phyloP scores from a whole-genome alignment of 1,139 yeast genomes.

The Taphrina wiesneri region DNA sequence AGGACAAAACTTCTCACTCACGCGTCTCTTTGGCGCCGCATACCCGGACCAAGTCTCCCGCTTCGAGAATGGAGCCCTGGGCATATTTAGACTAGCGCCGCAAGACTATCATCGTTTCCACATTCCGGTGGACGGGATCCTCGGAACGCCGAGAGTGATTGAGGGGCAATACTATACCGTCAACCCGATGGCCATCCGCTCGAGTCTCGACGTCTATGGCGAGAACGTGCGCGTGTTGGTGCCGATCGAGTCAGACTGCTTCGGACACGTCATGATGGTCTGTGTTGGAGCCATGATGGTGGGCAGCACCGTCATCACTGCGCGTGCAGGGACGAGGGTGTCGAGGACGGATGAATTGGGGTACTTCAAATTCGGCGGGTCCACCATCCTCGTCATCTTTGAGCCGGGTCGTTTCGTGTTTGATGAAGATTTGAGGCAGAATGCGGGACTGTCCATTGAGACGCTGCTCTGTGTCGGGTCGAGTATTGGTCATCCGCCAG shows the following conservation, averaged over 20 bases:
- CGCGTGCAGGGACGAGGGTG: slow-evolving; percentile 60
- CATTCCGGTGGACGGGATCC: slow-evolving; percentile 72
- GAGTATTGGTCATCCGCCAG: slow-evolving; percentile 77
- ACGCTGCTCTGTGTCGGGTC: slow-evolving; percentile 87
- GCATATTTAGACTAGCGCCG: slow-evolving; percentile 86
- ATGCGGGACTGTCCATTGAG: slow-evolving; percentile 70
- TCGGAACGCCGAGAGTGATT: slow-evolving; percentile 66
- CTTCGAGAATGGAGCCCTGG: slow-evolving; percentile 62
- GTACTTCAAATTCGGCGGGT: slow-evolving; percentile 93
- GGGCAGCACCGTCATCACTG: slow-evolving; percentile 78
- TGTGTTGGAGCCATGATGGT: slow-evolving; percentile 99
- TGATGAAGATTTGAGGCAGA: slow-evolving; percentile 71
- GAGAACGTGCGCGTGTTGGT: slow-evolving; percentile 80
- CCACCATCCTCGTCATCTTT: slow-evolving; percentile 70
- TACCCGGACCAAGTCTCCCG: slow-evolving; percentile 54
- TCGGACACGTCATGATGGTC: slow-evolving; percentile 75
- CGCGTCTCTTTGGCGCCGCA: slow-evolving; percentile 62
- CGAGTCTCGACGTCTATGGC: slow-evolving; percentile 86
- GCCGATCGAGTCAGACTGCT: slow-evolving; percentile 69
- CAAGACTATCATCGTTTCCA: slow-evolving; percentile 97
- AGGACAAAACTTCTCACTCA: slow-evolving; percentile 72
- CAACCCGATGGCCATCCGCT: slow-evolving; percentile 93
- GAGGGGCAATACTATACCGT: slow-evolving; percentile 94
- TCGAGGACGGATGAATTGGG: slow-evolving; percentile 82
- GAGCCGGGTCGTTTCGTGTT: slow-evolving; percentile 53